phyloP scores from a whole-genome alignment of 2,329 filamentous ascomycete species.

The Thelonectria olida region DNA sequence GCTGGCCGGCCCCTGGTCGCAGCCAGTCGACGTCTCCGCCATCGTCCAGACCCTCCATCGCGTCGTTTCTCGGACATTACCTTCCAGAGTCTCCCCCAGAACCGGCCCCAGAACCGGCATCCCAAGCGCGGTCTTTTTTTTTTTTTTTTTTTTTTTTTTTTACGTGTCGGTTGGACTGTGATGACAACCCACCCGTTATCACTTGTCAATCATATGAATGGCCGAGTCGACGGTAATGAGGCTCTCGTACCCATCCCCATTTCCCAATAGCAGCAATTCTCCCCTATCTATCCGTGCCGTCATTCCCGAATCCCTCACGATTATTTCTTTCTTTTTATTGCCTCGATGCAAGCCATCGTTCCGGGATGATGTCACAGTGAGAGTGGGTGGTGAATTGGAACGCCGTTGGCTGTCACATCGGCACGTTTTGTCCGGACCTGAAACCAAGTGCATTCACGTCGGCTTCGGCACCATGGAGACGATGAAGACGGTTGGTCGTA shows the following conservation, averaged over 20 bases:
- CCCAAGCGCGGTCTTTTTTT: constrained; percentile 33
- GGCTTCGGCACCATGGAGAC: constrained; percentile 26
- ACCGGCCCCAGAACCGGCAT: constrained; percentile 15
- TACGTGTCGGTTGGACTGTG: constrained; percentile 34
- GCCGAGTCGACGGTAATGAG: constrained; percentile 29
- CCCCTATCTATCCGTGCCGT: constrained; percentile 40
- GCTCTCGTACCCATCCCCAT: constrained; percentile 24
- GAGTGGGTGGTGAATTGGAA: constrained; percentile 23
- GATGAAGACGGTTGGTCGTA: constrained; percentile 6
- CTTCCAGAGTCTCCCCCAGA: constrained; percentile 16
- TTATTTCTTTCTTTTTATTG: constrained; percentile 15
- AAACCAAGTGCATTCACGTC: constrained; percentile 32
- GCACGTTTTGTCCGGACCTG: constrained; percentile 32
- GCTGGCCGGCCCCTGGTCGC: constrained; percentile 36
- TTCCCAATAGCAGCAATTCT: constrained; percentile 23
- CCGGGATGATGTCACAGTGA: constrained; percentile 37
- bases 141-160: constrained; percentile 31
- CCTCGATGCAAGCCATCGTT: constrained; percentile 5
- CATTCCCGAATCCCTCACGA: constrained; percentile 30
- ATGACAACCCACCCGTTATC: constrained; percentile 40
- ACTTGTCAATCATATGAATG: constrained; percentile 27
- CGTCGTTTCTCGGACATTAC: constrained; percentile 41
- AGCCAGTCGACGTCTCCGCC: constrained; percentile 26
- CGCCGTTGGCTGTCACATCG: constrained; percentile 29
- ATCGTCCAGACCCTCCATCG: constrained; percentile 23